These are phyloP conservation scores for Boletus subcaerulescens DNA, from an alignment of 768 basidiomycete species.

Conservation along the genomic window DNA sequence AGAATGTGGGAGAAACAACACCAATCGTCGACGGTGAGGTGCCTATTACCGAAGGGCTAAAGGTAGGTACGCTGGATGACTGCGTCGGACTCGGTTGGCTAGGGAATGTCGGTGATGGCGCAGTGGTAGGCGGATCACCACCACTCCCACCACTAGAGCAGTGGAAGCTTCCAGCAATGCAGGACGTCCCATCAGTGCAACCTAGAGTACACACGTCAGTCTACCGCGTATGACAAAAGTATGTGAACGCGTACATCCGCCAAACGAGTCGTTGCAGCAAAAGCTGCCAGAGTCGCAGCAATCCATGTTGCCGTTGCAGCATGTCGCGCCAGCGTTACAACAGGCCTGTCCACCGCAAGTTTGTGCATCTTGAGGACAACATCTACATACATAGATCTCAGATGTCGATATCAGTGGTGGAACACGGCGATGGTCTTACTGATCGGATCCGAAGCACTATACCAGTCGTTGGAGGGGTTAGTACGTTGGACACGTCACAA, in stretches of 20 bases:
- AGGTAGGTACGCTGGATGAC: background rate
- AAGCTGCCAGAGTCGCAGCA: slow-evolving; percentile 12
- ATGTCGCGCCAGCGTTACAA: slow-evolving; percentile 6
- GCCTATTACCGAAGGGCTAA: no score
- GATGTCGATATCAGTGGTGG: no score
- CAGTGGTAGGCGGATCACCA: background rate
- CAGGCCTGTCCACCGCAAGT: slow-evolving; percentile 14
- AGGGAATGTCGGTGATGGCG: background rate
- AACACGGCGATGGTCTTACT: background rate
- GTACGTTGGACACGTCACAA: background rate
- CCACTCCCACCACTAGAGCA: background rate
- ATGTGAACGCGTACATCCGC: slow-evolving; percentile 19
- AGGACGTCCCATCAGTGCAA: slow-evolving; percentile 14
- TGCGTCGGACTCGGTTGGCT: background rate
- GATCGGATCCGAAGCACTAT: slow-evolving; percentile 8
- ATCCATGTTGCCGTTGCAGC: slow-evolving; percentile 1
- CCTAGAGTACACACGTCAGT: slow-evolving; percentile 12
- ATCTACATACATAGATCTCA: background rate
- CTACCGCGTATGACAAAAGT: background rate
- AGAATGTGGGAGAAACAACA: background rate
- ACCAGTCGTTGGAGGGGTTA: background rate
- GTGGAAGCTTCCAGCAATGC: slow-evolving; percentile 1
- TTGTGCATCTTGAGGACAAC: slow-evolving; percentile 14
- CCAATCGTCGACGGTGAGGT: no score
- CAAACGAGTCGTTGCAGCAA: slow-evolving; percentile 22